Evolutionary conservation across 1,284 basidiomycete genomes (phyloP).

Genomic region (Melampsora larici-populina): DNA sequence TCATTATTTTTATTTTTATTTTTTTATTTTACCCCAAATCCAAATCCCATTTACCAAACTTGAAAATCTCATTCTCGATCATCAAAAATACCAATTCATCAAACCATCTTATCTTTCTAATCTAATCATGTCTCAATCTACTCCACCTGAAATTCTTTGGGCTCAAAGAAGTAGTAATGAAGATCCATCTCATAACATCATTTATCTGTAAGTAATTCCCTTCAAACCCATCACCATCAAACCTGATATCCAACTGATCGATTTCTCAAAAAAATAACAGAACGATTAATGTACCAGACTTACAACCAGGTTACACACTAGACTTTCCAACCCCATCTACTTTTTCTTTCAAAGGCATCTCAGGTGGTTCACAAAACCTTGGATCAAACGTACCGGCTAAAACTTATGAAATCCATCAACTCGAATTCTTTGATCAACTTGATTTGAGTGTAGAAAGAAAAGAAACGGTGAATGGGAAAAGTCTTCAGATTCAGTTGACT

Average conservation of each 20-base stretch:
- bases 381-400: background rate
- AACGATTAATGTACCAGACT: constrained; percentile 33
- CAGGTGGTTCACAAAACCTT: background rate
- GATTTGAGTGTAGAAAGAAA: constrained; percentile 14
- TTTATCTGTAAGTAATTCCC: constrained; percentile 25
- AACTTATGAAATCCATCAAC: constrained; percentile 15
- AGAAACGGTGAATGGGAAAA: constrained; percentile 23
- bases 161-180: constrained; percentile 36
- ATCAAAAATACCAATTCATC: too few species aligned
- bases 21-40: too few species aligned
- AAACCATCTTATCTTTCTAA: too few species aligned
- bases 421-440: constrained; percentile 28
- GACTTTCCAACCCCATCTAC: constrained; percentile 30
- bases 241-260: background rate
- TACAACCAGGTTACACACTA: constrained; percentile 22
- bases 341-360: constrained; percentile 30
- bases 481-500: constrained; percentile 15
- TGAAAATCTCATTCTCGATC: too few species aligned
- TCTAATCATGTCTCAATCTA: background rate
- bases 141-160: constrained; percentile 35
- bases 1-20: too few species aligned
- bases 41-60: too few species aligned
- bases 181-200: constrained; percentile 17
- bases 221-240: background rate
- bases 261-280: background rate